Evolutionary conservation across 345 rosid species (phyloP).

Genomic region (Euphorbia pulcherrima): DNA sequence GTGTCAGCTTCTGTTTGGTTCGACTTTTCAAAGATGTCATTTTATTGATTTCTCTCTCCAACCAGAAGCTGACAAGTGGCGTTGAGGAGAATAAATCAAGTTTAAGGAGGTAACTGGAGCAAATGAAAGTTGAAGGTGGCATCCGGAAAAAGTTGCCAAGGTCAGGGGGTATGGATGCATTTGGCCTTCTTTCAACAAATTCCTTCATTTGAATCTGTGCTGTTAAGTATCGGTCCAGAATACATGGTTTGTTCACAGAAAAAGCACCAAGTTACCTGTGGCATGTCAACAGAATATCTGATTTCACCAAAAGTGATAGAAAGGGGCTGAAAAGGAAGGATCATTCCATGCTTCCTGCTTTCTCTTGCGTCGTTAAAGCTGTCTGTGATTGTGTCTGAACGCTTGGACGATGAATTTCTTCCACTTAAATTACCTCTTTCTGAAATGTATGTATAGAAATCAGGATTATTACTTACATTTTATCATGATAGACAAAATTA

Average conservation of each 20-base stretch:
- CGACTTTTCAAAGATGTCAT: too few species aligned
- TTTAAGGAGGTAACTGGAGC: too few species aligned
- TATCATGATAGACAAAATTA: background rate
- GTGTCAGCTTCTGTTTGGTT: too few species aligned
- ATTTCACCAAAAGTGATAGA: slow-evolving; percentile 55
- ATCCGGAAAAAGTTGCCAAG: too few species aligned
- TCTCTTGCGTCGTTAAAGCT: slow-evolving; percentile 28
- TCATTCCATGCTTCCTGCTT: slow-evolving; percentile 48
- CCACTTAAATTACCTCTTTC: slow-evolving; percentile 26
- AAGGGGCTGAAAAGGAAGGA: slow-evolving; percentile 63
- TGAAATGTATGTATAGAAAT: slow-evolving; percentile 26
- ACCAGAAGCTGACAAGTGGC: too few species aligned
- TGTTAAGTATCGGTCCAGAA: background rate
- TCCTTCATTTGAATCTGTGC: background rate
- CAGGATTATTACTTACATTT: slow-evolving; percentile 7
- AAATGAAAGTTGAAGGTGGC: too few species aligned
- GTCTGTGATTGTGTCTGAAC: slow-evolving; percentile 32
- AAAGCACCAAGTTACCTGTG: slow-evolving; percentile 37
- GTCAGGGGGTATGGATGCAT: too few species aligned
- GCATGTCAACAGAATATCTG: slow-evolving; percentile 62
- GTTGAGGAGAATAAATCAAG: too few species aligned
- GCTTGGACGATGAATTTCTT: slow-evolving; percentile 27
- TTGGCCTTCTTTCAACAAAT: background rate
- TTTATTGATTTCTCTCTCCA: too few species aligned
- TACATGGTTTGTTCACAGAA: background rate